These are phyloP conservation scores for Salvia hispanica DNA, from an alignment of 257 asterid species.

Conservation along the genomic window DNA sequence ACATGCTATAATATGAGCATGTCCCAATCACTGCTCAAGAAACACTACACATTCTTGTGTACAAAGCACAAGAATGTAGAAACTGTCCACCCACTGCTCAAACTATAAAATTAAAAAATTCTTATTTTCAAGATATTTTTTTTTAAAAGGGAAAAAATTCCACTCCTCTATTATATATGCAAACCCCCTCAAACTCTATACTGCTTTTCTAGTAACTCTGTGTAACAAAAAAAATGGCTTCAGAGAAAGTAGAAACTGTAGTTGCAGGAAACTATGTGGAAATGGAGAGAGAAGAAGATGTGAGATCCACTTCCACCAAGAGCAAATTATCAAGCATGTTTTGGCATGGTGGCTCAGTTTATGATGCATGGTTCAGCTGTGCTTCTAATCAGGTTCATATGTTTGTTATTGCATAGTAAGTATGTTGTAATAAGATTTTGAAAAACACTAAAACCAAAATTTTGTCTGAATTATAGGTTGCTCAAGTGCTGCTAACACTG, in stretches of 20 bases:
- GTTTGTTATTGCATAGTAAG: too few relatives aligned
- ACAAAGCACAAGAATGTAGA: not conserved
- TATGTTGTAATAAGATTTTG: not conserved
- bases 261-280: slow-evolving; percentile 82
- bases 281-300: slow-evolving; percentile 69
- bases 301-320: slow-evolving; percentile 43
- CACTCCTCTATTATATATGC: slow-evolving; percentile 35
- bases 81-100: too few relatives aligned
- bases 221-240: slow-evolving; percentile 51
- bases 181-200: slow-evolving; percentile 30
- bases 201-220: slow-evolving; percentile 8
- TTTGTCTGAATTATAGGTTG: slow-evolving; percentile 51
- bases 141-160: not conserved
- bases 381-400: slow-evolving; percentile 68
- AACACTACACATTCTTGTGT: slow-evolving; percentile 35
- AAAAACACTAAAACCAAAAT: not conserved
- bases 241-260: slow-evolving; percentile 79
- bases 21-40: slow-evolving; percentile 55
- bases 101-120: too few relatives aligned
- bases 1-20: slow-evolving; percentile 28
- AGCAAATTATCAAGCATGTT: slow-evolving; percentile 56
- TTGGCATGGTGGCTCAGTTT: slow-evolving; percentile 95
- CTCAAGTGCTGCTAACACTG: slow-evolving; percentile 83
- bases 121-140: not conserved
- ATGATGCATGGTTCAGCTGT: slow-evolving; percentile 97